Evolutionary conservation across 495 filamentous ascomycete species (phyloP).

Genomic region (Penicillium antarcticum): DNA sequence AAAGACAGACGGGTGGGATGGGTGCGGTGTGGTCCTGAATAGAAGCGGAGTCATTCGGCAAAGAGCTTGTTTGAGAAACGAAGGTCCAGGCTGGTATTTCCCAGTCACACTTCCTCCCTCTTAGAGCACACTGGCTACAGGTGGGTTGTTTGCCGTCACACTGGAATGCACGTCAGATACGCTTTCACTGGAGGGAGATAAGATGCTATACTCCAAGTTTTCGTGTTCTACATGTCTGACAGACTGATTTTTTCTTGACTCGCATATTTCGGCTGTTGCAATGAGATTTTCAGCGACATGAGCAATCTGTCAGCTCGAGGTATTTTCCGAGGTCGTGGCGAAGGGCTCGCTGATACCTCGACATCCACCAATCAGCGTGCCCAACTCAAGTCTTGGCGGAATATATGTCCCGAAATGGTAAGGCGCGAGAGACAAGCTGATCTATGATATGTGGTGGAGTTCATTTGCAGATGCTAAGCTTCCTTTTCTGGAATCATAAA

Average conservation of each 20-base stretch:
- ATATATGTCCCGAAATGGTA: not conserved
- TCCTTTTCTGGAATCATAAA: no score
- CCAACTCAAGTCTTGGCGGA: not conserved
- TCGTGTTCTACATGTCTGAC: slow-evolving; percentile 21
- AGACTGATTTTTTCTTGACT: slow-evolving; percentile 18
- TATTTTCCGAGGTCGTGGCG: not conserved
- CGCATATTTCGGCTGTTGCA: slow-evolving; percentile 11
- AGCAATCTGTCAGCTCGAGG: no score
- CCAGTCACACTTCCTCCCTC: slow-evolving; percentile 16
- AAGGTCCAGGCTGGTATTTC: slow-evolving; percentile 20
- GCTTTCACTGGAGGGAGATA: not conserved
- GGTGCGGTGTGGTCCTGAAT: not conserved
- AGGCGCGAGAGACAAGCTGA: not conserved
- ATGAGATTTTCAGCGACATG: not conserved
- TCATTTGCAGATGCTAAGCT: no score
- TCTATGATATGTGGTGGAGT: no score
- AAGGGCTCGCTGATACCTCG: not conserved
- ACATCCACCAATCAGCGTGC: not conserved
- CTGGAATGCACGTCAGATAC: slow-evolving; percentile 3
- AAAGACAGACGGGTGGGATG: not conserved
- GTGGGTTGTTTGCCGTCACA: slow-evolving; percentile 23
- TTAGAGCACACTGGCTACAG: slow-evolving; percentile 20
- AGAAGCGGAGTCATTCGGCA: not conserved
- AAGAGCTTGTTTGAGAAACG: slow-evolving; percentile 3
- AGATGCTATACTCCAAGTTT: slow-evolving; percentile 19